Evolutionary conservation across 768 basidiomycete genomes (phyloP).

Genomic region (Psilocybe sp.): DNA sequence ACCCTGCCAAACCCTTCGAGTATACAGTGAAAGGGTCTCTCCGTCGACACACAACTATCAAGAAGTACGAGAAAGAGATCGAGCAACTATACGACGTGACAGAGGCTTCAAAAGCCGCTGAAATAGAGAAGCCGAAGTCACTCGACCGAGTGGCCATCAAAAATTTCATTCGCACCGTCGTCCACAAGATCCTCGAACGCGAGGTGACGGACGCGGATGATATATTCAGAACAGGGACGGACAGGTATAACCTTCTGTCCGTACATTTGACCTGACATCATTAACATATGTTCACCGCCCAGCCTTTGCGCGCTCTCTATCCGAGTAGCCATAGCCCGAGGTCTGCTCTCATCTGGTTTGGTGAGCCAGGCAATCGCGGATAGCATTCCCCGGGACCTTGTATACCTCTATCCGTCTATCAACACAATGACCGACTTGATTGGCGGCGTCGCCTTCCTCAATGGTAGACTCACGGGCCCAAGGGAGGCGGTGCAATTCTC

Average conservation of each 20-base stretch:
- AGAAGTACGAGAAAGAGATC: slow-evolving; percentile 2
- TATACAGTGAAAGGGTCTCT: not conserved
- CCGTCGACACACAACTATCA: not conserved
- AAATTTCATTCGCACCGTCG: not conserved
- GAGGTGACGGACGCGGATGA: not conserved
- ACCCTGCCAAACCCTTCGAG: not conserved
- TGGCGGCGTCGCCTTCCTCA: not conserved
- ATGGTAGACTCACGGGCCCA: no score
- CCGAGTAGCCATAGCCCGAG: not conserved
- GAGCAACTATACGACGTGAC: not conserved
- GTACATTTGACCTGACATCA: no score
- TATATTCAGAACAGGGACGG: not conserved
- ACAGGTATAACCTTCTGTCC: no score
- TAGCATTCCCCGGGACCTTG: not conserved
- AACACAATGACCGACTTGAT: not conserved
- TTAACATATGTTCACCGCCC: no score
- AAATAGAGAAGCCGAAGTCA: not conserved
- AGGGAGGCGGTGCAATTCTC: not conserved
- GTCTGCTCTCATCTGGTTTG: not conserved
- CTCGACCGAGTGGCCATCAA: not conserved
- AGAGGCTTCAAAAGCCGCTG: not conserved
- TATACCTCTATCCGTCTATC: slow-evolving; percentile 3
- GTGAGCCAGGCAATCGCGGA: not conserved
- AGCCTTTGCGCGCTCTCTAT: slow-evolving; percentile 4
- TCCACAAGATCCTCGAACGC: not conserved